These are phyloP conservation scores for Dioszegia aurantiaca DNA, from an alignment of 768 basidiomycete species.

Conservation along the genomic window DNA sequence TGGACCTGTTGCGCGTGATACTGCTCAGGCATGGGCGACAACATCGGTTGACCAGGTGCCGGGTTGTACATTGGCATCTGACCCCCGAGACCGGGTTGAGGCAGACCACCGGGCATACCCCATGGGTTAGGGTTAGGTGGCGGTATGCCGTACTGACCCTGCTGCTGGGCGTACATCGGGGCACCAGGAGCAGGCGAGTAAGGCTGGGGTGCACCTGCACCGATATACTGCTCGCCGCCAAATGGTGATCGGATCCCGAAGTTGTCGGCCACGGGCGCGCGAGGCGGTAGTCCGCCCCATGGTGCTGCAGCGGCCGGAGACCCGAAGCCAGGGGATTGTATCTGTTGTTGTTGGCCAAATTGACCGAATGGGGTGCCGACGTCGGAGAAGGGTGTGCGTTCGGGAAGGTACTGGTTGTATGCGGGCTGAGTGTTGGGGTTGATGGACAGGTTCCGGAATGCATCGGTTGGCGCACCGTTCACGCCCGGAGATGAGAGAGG, in stretches of 20 bases:
- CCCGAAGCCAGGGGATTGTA: conserved; percentile 11
- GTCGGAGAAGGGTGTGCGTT: conserved; percentile 15
- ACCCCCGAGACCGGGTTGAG: conserved; percentile 6
- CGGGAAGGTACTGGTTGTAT: conserved; percentile 10
- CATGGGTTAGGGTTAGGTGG: conserved; percentile 5
- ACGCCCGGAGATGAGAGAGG: conserved; percentile 11
- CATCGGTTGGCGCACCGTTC: conserved; percentile 18
- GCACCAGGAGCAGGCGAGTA: conserved; percentile 16
- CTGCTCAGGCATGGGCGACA: not conserved
- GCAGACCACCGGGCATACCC: conserved; percentile 3
- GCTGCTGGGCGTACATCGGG: conserved; percentile 33
- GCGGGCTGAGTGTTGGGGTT: not conserved
- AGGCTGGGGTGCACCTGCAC: conserved; percentile 25
- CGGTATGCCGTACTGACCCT: conserved; percentile 17
- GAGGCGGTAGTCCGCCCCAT: conserved; percentile 13
- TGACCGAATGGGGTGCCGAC: conserved; percentile 6
- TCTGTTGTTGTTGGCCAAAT: conserved; percentile 4
- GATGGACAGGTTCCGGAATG: conserved; percentile 18
- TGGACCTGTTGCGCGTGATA: conserved; percentile 10
- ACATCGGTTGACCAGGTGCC: conserved; percentile 6
- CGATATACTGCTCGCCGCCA: conserved; percentile 23
- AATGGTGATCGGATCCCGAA: conserved; percentile 26
- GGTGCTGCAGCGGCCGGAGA: conserved; percentile 15
- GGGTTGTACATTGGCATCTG: conserved; percentile 8
- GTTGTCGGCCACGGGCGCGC: not conserved